These are phyloP conservation scores for Phytophthora litchii DNA, from an alignment of 352 stramenopile genomes.

Conservation along the genomic window DNA sequence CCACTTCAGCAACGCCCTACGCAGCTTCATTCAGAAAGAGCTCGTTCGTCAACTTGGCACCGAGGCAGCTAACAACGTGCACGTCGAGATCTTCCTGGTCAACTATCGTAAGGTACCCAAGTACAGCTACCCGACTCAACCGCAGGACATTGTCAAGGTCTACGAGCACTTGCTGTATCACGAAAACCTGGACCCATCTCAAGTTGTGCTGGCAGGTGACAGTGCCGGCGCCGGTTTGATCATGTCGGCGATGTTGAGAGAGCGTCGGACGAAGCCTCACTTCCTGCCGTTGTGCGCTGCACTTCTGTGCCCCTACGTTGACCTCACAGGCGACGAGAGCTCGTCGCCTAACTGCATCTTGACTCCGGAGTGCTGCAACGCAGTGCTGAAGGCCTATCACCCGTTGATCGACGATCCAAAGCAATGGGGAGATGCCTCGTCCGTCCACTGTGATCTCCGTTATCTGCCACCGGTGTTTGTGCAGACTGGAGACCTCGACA, in stretches of 20 bases:
- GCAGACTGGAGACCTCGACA: constrained; percentile 43
- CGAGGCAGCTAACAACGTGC: constrained; percentile 8
- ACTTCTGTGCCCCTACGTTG: constrained; percentile 39
- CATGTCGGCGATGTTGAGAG: constrained; percentile 46
- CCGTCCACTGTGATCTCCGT: constrained; percentile 49
- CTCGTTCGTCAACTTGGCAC: constrained; percentile 18
- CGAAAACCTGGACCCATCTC: constrained; percentile 35
- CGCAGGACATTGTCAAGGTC: constrained; percentile 44
- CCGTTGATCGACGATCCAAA: constrained; percentile 26
- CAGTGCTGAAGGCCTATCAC: constrained; percentile 32
- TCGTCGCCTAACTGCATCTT: constrained; percentile 42
- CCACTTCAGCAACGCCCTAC: constrained; percentile 39
- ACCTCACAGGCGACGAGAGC: constrained; percentile 36
- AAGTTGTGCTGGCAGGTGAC: constrained; percentile 52
- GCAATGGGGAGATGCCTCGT: constrained; percentile 44
- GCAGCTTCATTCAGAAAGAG: constrained; percentile 32
- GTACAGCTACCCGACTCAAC: constrained; percentile 45
- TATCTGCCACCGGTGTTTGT: constrained; percentile 47
- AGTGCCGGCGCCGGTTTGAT: constrained; percentile 48
- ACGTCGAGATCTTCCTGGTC: constrained; percentile 49
- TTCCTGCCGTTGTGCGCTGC: constrained; percentile 40
- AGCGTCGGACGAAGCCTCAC: constrained; percentile 27
- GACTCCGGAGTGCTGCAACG: constrained; percentile 21
- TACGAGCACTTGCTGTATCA: constrained; percentile 49
- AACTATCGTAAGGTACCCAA: constrained; percentile 64